phyloP scores from a whole-genome alignment of 768 basidiomycete species.

The Termitomyces sp. region DNA sequence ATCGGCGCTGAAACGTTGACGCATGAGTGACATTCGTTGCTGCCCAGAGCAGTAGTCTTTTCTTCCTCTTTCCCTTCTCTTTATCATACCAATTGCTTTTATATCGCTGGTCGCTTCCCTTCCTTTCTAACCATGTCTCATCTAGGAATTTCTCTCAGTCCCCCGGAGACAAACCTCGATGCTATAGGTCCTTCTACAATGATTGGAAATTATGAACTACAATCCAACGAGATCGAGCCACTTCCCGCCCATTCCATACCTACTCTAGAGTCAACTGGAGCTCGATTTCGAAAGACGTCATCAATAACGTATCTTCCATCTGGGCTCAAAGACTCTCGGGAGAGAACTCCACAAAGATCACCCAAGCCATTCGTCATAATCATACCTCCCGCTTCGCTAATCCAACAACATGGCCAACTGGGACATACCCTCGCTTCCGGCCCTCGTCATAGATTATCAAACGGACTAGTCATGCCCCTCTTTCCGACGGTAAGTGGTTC shows the following conservation, averaged over 20 bases:
- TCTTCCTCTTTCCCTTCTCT: background rate
- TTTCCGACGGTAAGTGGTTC: conserved; percentile 55
- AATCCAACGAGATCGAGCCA: conserved; percentile 2
- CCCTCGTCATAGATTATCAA: conserved; percentile 55
- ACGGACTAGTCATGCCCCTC: conserved; percentile 73
- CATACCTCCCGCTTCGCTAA: conserved; percentile 57
- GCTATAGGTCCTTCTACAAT: conserved; percentile 11
- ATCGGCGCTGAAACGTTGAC: background rate
- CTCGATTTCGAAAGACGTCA: conserved; percentile 41
- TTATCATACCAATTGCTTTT: background rate
- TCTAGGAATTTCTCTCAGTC: conserved; percentile 33
- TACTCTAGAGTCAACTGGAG: conserved; percentile 26
- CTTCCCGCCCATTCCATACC: conserved; percentile 12
- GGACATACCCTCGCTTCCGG: conserved; percentile 57
- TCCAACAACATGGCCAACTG: conserved; percentile 54
- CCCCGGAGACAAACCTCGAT: conserved; percentile 36
- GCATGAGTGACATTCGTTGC: conserved; percentile 2
- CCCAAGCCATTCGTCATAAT: conserved; percentile 62
- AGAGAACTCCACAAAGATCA: conserved; percentile 33
- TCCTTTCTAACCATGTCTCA: conserved; percentile 33
- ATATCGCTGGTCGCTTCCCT: conserved; percentile 8
- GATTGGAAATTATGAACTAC: conserved; percentile 14
- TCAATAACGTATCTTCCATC: conserved; percentile 55
- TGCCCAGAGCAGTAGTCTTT: background rate
- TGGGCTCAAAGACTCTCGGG: conserved; percentile 38